Conservation (phyloP, 129 eudicot genomes). For the Arctium lappa region DNA sequence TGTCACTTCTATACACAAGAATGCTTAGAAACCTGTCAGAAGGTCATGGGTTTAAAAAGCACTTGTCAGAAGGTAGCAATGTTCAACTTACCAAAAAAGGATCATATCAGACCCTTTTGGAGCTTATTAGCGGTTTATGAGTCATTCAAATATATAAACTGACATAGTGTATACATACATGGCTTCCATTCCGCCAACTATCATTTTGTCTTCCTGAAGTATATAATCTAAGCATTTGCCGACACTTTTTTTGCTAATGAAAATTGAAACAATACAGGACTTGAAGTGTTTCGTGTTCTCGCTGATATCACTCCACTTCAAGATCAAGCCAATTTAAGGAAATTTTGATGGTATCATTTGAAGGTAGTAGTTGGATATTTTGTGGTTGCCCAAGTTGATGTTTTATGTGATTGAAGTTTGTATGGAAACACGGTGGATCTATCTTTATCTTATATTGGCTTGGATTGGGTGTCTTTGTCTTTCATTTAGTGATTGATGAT, state of each 20-base stretch:
- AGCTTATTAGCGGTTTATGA: neutral
- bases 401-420: conserved; percentile 25
- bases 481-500: conserved; percentile 7
- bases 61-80: neutral
- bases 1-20: neutral
- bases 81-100: neutral
- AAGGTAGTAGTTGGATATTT: conserved; percentile 1
- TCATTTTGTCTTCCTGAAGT: neutral
- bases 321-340: conserved; percentile 87
- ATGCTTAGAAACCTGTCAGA: neutral
- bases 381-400: conserved; percentile 20
- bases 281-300: conserved; percentile 96
- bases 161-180: neutral
- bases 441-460: conserved; percentile 8
- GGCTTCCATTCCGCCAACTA: neutral
- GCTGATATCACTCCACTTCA: conserved; percentile 88
- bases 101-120: neutral
- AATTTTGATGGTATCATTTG: neutral
- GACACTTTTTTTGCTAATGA: neutral
- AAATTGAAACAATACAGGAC: conserved; percentile 61
- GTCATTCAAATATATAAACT: neutral
- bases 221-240: neutral
- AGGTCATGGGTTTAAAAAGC: neutral
- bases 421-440: conserved; percentile 13
- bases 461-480: conserved; percentile 17